Base-by-base conservation (phyloP, 768 basidiomycete species). In the Harrya chromipes region DNA sequence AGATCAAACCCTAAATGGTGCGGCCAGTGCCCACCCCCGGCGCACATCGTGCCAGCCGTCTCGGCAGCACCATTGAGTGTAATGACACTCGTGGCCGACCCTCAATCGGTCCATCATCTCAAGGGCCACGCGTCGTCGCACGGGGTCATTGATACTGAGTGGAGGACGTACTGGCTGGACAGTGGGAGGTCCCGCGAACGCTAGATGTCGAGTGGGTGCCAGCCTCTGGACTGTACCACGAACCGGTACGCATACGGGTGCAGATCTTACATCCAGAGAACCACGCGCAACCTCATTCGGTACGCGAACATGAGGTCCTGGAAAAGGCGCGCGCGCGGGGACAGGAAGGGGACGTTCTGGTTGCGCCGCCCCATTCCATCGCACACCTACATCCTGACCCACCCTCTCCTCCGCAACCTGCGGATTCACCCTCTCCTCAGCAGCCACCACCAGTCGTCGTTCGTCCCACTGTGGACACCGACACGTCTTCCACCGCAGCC, bases 381-480 rank as follows among this genome's bases (percentile, higher is more conserved):
- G 58, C 43, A 53, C 62, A 33, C 66, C 71, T 20, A 13, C 29
- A 8, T 26, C 26, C 12, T 11, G 11, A 29, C 60, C 54, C 0
- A 37, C 57, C 5, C 70, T 76, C 11, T n/a, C 44, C 16, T 7
- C 55, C 4, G 73, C 67, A 36, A 75, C 50, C 24, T 62, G 66
- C 10, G 64, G 60, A 31, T 76, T 70, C 17, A 80, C 79, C 19
- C 76, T 68, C 24, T 68, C 67, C 47, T 74, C 69, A 0, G 81
- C 83, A 4, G 69, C 74, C 4, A 53, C 68, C 26, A 76, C 11
- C 12, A 67, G 21, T 6, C 54, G 47, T 4, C 23, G 27, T 56
- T 87, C 86, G 19, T 87, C 84, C 84, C 85, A 88, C 50, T 84
- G 81, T 1, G 74, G 72, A 54, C 87, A 88, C 1, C 0, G 13